These are phyloP conservation scores for Coemansia sp. DNA, from an alignment of 192 early-diverging fungal genomes.

Conservation along the genomic window DNA sequence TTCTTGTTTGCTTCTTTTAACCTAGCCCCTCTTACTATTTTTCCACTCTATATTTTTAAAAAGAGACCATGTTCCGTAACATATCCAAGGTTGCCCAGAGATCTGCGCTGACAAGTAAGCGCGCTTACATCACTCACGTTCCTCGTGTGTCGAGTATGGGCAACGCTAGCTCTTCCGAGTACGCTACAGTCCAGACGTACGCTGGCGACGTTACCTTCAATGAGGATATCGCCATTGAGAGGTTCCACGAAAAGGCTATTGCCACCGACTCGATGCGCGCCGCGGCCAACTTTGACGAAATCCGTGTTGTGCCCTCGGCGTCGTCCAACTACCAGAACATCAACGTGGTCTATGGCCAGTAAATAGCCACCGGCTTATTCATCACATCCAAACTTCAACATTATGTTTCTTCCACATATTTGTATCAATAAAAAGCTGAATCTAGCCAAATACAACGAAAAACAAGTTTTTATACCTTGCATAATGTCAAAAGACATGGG, in stretches of 20 bases:
- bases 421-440: constrained; percentile 1
- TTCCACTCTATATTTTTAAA: constrained; percentile 11
- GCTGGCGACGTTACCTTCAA: constrained; percentile 43
- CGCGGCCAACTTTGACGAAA: constrained; percentile 41
- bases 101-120: constrained; percentile 6
- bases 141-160: constrained; percentile 48
- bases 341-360: constrained; percentile 43
- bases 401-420: background rate
- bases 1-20: background rate
- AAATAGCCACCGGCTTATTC: constrained; percentile 4
- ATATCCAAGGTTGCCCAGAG: constrained; percentile 12
- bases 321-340: constrained; percentile 43
- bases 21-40: constrained; percentile 1
- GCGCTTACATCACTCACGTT: constrained; percentile 30
- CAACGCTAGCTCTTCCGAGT: constrained; percentile 31
- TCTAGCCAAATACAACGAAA: too few species aligned
- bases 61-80: constrained; percentile 25
- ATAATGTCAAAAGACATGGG: background rate
- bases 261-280: constrained; percentile 49
- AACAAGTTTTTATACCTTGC: too few species aligned
- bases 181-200: constrained; percentile 31
- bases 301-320: constrained; percentile 43
- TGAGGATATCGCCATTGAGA: constrained; percentile 51
- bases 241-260: constrained; percentile 51
- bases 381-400: background rate